A percentile compares a stretch with the other conserved stretches of the same genome.
Evolutionary conservation across 805 yeast genomes (phyloP).

Genomic region (Lipomyces mesembrius): DNA sequence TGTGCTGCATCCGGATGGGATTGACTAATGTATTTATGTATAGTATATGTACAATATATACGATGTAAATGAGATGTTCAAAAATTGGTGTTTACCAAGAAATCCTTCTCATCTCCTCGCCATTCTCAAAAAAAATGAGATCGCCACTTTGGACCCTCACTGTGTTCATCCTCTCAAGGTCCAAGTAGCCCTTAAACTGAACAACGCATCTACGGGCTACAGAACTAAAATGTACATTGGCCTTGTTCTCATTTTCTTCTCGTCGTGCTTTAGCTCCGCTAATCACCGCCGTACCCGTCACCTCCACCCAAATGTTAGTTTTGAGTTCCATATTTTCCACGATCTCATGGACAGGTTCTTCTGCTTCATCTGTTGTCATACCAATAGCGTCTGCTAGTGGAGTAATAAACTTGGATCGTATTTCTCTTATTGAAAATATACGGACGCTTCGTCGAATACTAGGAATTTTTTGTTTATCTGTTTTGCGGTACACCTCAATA

Average conservation of each 20-base stretch:
- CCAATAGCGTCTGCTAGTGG: constrained; percentile 27
- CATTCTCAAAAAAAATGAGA: constrained; percentile 22
- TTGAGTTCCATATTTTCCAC: constrained; percentile 16
- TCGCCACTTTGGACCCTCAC: constrained; percentile 29
- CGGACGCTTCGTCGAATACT: constrained; percentile 18
- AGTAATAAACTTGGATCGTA: constrained; percentile 11
- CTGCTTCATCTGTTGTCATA: constrained; percentile 7
- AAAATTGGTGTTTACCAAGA: constrained; percentile 22
- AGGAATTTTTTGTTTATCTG: constrained; percentile 10
- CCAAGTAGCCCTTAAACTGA: constrained; percentile 31
- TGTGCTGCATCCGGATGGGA: not conserved
- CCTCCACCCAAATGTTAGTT: constrained; percentile 22
- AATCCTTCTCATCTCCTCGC: constrained; percentile 11
- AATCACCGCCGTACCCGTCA: constrained; percentile 25
- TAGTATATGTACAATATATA: not conserved
- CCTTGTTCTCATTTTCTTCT: not conserved
- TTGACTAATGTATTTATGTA: constrained; percentile 4
- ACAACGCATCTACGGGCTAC: constrained; percentile 17
- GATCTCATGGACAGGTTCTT: constrained; percentile 21
- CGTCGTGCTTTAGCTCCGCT: constrained; percentile 19
- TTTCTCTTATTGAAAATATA: constrained; percentile 22
- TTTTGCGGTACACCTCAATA: constrained; percentile 19
- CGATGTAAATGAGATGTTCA: constrained; percentile 8
- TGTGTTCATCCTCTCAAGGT: constrained; percentile 31
- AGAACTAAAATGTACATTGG: not conserved